Evolutionary conservation across 1,284 basidiomycete species (phyloP).

Genomic region (Fistulinella staudtii): DNA sequence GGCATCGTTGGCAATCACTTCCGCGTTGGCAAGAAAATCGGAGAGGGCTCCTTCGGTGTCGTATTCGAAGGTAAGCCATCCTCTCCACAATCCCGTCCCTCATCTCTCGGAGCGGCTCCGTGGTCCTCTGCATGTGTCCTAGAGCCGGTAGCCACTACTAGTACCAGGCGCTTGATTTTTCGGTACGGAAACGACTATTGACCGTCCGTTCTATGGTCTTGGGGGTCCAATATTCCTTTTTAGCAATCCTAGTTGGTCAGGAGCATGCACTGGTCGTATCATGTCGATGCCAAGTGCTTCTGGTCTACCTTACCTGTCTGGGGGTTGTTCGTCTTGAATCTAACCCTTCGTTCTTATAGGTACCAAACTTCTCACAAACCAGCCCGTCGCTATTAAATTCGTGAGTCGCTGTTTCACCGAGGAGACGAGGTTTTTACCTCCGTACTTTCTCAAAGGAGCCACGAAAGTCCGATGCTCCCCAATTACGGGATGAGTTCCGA

Average conservation of each 20-base stretch:
- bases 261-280: slow-evolving; percentile 5
- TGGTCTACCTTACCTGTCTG: slow-evolving; percentile 4
- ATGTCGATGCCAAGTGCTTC: slow-evolving; percentile 4
- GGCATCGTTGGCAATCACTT: slow-evolving; percentile 74
- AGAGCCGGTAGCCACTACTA: slow-evolving; percentile 3
- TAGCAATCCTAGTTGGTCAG: slow-evolving; percentile 5
- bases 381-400: slow-evolving; percentile 97
- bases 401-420: slow-evolving; percentile 46
- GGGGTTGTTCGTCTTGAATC: slow-evolving; percentile 10
- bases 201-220: slow-evolving; percentile 6
- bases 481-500: slow-evolving; percentile 95
- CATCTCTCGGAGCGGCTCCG: slow-evolving; percentile 1
- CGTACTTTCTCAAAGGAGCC: slow-evolving; percentile 68
- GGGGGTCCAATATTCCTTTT: slow-evolving; percentile 6
- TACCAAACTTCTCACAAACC: slow-evolving; percentile 82
- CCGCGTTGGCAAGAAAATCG: slow-evolving; percentile 83
- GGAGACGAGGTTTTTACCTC: slow-evolving; percentile 12
- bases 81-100: neutral
- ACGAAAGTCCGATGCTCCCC: slow-evolving; percentile 96
- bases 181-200: slow-evolving; percentile 1
- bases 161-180: slow-evolving; percentile 17
- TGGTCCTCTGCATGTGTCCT: slow-evolving; percentile 1
- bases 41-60: slow-evolving; percentile 82
- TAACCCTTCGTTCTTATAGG: slow-evolving; percentile 44
- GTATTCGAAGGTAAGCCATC: slow-evolving; percentile 66